Evolutionary conservation across 768 basidiomycete species (phyloP).

Genomic region (Trametes cingulata): DNA sequence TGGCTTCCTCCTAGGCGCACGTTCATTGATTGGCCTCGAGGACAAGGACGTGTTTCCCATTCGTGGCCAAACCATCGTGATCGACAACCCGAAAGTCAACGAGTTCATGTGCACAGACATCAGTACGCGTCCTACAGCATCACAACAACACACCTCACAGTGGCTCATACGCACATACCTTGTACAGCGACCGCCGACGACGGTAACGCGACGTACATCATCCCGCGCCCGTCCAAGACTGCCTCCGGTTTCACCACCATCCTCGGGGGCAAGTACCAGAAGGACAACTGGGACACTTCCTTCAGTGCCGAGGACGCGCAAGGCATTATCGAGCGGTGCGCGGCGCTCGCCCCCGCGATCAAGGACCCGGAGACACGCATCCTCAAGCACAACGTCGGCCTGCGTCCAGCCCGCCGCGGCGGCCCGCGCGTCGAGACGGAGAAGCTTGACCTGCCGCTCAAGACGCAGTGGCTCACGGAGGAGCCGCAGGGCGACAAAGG

Average conservation of each 20-base stretch:
- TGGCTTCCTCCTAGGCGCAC: constrained; percentile 47
- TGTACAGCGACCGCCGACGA: neutral
- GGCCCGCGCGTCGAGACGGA: constrained; percentile 60
- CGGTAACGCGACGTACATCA: constrained; percentile 53
- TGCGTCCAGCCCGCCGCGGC: constrained; percentile 55
- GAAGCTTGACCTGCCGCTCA: constrained; percentile 37
- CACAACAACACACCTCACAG: neutral
- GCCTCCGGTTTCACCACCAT: constrained; percentile 41
- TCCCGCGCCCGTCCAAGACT: constrained; percentile 52
- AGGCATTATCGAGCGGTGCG: constrained; percentile 49
- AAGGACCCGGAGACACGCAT: constrained; percentile 41
- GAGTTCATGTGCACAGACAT: constrained; percentile 32
- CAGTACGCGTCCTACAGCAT: constrained; percentile 26
- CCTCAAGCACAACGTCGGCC: constrained; percentile 55
- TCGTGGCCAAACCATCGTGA: constrained; percentile 80
- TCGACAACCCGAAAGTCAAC: constrained; percentile 66
- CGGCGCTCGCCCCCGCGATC: constrained; percentile 39
- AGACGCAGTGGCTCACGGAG: constrained; percentile 24
- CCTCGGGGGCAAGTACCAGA: constrained; percentile 58
- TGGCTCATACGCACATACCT: neutral
- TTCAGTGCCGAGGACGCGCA: constrained; percentile 42
- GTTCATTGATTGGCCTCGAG: constrained; percentile 77
- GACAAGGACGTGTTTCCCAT: constrained; percentile 75
- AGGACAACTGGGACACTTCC: constrained; percentile 52
- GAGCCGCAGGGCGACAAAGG: constrained; percentile 27